Evolutionary conservation across 75 land plant species (phyloP).

Genomic region (Ceratopteris richardii): DNA sequence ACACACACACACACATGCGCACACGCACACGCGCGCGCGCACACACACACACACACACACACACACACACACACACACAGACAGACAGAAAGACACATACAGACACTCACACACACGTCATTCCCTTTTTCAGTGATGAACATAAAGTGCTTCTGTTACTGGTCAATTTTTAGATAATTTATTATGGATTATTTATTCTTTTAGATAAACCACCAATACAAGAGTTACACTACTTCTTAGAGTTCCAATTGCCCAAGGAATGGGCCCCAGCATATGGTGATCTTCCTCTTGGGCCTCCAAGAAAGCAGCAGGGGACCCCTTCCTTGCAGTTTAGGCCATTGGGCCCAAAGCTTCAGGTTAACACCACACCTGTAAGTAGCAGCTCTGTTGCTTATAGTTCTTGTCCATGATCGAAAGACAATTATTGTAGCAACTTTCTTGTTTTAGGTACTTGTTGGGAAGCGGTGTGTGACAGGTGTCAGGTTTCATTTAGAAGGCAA

Average conservation of each 20-base stretch:
- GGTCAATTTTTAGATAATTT: too few relatives aligned
- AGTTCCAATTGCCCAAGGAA: constrained; percentile 81
- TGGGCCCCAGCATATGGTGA: constrained; percentile 77
- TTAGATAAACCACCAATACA: constrained; percentile 85
- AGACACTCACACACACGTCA: too few relatives aligned
- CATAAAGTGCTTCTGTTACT: neutral
- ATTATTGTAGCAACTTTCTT: too few relatives aligned
- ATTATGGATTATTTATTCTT: too few relatives aligned
- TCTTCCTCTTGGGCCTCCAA: constrained; percentile 54
- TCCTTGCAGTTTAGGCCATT: constrained; percentile 57
- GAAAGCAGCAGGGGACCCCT: constrained; percentile 38
- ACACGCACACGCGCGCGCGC: too few relatives aligned
- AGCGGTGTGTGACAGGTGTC: constrained; percentile 63
- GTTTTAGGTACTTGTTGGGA: constrained; percentile 51
- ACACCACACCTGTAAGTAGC: constrained; percentile 38
- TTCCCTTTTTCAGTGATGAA: constrained; percentile 4
- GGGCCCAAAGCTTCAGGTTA: constrained; percentile 73
- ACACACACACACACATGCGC: too few relatives aligned
- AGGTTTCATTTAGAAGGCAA: constrained; percentile 71
- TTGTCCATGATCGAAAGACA: too few relatives aligned
- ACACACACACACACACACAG: too few relatives aligned
- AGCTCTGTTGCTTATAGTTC: neutral
- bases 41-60: too few relatives aligned
- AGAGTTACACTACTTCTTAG: constrained; percentile 78
- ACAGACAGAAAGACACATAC: too few relatives aligned